Percentiles rank a stretch among this genome's conserved stretches.
Conservation (phyloP, 2,329 filamentous ascomycete genomes). For the Chrysosphaeria jannelii region DNA sequence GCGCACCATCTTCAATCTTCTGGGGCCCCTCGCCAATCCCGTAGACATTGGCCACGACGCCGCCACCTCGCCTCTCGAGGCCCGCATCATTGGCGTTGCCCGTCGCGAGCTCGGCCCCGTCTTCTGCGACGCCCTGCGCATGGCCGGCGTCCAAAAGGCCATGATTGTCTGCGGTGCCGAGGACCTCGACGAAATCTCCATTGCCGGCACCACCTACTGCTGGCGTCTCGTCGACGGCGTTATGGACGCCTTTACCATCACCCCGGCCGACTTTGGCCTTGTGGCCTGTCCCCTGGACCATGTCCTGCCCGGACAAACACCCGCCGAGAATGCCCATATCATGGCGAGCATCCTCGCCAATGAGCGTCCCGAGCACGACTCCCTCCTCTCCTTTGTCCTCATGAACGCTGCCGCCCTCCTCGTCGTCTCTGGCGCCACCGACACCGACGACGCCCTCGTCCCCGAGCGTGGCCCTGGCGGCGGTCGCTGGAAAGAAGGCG, state of each 20-base stretch:
- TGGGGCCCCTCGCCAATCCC: slow-evolving; percentile 78
- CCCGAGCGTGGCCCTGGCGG: slow-evolving; percentile 60
- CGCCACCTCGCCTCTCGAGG: slow-evolving; percentile 25
- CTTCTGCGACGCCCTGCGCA: slow-evolving; percentile 57
- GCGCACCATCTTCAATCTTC: slow-evolving; percentile 90
- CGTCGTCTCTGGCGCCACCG: slow-evolving; percentile 62
- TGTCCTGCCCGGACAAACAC: slow-evolving; percentile 63
- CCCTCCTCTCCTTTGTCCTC: slow-evolving; percentile 75
- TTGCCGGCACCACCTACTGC: slow-evolving; percentile 64
- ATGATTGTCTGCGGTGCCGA: slow-evolving; percentile 74
- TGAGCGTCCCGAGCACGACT: slow-evolving; percentile 43
- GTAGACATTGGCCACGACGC: slow-evolving; percentile 25
- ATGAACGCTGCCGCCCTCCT: slow-evolving; percentile 80
- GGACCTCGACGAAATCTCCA: slow-evolving; percentile 84
- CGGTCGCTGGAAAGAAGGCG: slow-evolving; percentile 80
- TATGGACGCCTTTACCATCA: slow-evolving; percentile 48
- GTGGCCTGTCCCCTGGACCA: slow-evolving; percentile 38
- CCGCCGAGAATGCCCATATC: slow-evolving; percentile 64
- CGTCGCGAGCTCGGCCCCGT: slow-evolving; percentile 62
- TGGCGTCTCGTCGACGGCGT: slow-evolving; percentile 38
- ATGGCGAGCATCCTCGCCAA: slow-evolving; percentile 47
- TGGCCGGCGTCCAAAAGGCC: slow-evolving; percentile 53
- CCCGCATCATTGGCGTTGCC: slow-evolving; percentile 77
- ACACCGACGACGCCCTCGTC: slow-evolving; percentile 56
- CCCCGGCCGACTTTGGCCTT: slow-evolving; percentile 70